These are phyloP conservation scores for Adansonia madagascariensis DNA, from an alignment of 441 rosid species.

Conservation along the genomic window DNA sequence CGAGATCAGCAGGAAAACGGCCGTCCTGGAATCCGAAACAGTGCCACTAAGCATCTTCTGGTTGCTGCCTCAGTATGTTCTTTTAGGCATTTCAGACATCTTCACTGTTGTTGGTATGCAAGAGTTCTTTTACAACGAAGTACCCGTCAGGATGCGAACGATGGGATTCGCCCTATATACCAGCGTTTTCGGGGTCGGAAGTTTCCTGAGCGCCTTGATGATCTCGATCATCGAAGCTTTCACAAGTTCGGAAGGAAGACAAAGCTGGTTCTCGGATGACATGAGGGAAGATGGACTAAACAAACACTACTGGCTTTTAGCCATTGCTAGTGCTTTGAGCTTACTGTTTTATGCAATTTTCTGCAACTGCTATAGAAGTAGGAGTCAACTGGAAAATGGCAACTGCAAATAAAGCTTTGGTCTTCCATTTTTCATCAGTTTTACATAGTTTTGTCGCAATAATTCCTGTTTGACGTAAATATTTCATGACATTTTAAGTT, in stretches of 20 bases:
- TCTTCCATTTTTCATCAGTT: not conserved
- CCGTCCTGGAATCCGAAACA: slow-evolving; percentile 26
- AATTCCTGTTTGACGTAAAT: slow-evolving; percentile 15
- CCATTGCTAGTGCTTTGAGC: slow-evolving; percentile 59
- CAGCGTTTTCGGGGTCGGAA: slow-evolving; percentile 91
- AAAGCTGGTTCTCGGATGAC: slow-evolving; percentile 85
- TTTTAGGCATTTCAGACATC: slow-evolving; percentile 81
- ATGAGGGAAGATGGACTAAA: slow-evolving; percentile 84
- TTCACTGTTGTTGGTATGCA: slow-evolving; percentile 97
- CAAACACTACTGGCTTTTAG: slow-evolving; percentile 77
- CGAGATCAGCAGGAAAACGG: slow-evolving; percentile 38
- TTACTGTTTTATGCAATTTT: slow-evolving; percentile 57
- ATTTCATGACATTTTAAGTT: not conserved
- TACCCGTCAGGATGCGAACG: slow-evolving; percentile 78
- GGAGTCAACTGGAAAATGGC: slow-evolving; percentile 40
- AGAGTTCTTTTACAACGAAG: slow-evolving; percentile 89
- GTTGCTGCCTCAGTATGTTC: slow-evolving; percentile 82
- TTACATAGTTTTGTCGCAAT: not conserved
- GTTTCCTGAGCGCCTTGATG: slow-evolving; percentile 78
- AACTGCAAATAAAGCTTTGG: slow-evolving; percentile 34
- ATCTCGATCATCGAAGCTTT: slow-evolving; percentile 58
- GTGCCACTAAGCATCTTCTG: slow-evolving; percentile 73
- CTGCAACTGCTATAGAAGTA: slow-evolving; percentile 55
- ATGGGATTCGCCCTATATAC: slow-evolving; percentile 91
- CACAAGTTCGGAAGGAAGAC: slow-evolving; percentile 43